Conservation (phyloP, 1,284 basidiomycete genomes). For the Marasmius tenuissimus region DNA sequence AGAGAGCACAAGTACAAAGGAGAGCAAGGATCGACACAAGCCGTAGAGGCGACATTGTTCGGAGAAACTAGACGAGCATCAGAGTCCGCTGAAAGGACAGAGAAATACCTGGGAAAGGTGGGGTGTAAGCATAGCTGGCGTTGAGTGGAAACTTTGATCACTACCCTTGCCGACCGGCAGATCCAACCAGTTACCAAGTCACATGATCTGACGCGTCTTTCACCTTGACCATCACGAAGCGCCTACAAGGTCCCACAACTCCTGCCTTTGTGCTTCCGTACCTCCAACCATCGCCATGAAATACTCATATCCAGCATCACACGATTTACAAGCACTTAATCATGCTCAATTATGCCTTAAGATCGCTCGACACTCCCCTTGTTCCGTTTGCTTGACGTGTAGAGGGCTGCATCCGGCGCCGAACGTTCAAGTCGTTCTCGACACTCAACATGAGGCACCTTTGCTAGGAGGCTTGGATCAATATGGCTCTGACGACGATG, state of each 20-base stretch:
- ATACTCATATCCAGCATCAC: constrained; percentile 61
- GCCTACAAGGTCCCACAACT: no score
- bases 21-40: constrained; percentile 11
- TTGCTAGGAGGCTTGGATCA: constrained; percentile 53
- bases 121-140: neutral
- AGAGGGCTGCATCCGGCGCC: constrained; percentile 67
- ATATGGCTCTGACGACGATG: constrained; percentile 68
- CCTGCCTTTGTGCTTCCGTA: neutral
- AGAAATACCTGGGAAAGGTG: neutral
- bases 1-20: constrained; percentile 9
- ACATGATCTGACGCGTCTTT: constrained; percentile 3
- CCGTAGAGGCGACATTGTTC: constrained; percentile 6
- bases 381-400: constrained; percentile 60
- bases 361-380: constrained; percentile 73
- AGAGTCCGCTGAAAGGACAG: neutral
- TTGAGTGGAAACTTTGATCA: constrained; percentile 1
- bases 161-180: neutral
- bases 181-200: neutral
- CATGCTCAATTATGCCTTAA: constrained; percentile 58
- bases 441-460: constrained; percentile 47
- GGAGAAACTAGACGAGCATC: neutral
- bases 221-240: neutral
- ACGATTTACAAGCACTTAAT: constrained; percentile 45
- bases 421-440: constrained; percentile 54
- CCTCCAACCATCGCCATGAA: constrained; percentile 42